Evolutionary conservation across 108 stramenopile genomes (phyloP), one percentile per base, ranked within the genome.

Genomic region (Schizochytrium sp.): DNA sequence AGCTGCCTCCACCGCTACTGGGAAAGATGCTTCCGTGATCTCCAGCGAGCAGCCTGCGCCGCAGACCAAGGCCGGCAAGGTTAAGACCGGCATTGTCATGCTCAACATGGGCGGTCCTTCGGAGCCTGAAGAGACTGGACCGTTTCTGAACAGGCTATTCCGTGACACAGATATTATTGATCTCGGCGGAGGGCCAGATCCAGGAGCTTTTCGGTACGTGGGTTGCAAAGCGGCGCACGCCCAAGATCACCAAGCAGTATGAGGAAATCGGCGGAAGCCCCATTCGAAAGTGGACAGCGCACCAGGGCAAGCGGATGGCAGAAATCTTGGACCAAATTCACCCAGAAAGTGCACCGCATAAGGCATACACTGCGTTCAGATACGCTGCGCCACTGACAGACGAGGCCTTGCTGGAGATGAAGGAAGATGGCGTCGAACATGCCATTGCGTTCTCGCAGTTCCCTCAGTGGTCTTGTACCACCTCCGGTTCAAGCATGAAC

Each of bases 361-460:
- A 92, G 72, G 93, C 93, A 89, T 94, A 94, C 91, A 89, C 92
- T 17, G 93, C 91, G 53, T 94, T 94, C 90, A 92, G 94, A 19
- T 94, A 94, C 88, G 94, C 93, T 92, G 90, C 92, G 44, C 94
- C 94, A 38, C 93, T 89, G 89, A 93, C 94, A 46, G 94, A 94
- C 55, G 89, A 88, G 41, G 94, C 93, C 5, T 50, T 94, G 55
- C 90, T 76, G 19, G 90, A 91, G 28, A 93, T 94, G 87, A 58
- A 72, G 41, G 28, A 55, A 10, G 94, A 94, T 60, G 93, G 93
- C 15, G 88, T 94, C 1, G 40, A 87, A 47, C 89, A 88, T 3
- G 89, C 88, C 58, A 42, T 89, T 40, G 89, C 89, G 5, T 89
- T 89, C 28, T 89, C 89, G 3, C 89, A 89, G 60, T 89, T 89